Evolutionary conservation across 2,329 filamentous ascomycete species (phyloP).

Genomic region (Metarhizium brunneum): DNA sequence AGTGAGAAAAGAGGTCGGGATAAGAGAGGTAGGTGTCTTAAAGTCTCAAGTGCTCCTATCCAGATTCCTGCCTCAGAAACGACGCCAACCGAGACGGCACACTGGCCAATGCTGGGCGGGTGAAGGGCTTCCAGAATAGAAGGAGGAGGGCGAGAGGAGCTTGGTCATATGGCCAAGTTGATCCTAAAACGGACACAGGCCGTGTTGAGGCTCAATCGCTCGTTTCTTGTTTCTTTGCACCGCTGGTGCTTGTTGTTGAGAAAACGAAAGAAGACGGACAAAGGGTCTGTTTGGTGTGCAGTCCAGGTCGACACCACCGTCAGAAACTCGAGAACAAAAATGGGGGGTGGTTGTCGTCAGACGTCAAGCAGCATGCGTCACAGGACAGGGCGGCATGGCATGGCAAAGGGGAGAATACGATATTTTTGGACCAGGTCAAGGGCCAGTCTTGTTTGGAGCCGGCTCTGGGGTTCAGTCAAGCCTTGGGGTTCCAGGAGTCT

Average conservation of each 20-base stretch:
- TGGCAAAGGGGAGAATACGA: conserved; percentile 4
- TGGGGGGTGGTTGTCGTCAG: background rate
- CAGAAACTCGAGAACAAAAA: background rate
- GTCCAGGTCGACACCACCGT: background rate
- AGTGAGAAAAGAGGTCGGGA: background rate
- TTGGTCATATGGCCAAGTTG: background rate
- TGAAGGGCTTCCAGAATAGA: background rate
- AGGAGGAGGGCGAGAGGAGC: background rate
- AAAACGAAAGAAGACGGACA: background rate
- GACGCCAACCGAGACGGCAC: background rate
- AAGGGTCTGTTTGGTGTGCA: background rate
- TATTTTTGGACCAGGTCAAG: background rate
- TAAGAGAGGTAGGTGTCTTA: background rate
- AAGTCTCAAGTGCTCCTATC: background rate
- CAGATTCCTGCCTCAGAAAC: background rate
- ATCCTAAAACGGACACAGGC: background rate
- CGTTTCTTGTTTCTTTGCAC: background rate
- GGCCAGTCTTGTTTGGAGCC: background rate
- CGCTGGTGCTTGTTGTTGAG: background rate
- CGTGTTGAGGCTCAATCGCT: background rate
- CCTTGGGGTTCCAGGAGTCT: too few species aligned
- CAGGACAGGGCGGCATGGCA: background rate
- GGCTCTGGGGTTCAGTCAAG: background rate
- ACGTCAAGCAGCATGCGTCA: background rate
- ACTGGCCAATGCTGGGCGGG: background rate